Base-by-base conservation (phyloP, 1,139 yeast species). In the Zygosaccharomyces pseudobailii region DNA sequence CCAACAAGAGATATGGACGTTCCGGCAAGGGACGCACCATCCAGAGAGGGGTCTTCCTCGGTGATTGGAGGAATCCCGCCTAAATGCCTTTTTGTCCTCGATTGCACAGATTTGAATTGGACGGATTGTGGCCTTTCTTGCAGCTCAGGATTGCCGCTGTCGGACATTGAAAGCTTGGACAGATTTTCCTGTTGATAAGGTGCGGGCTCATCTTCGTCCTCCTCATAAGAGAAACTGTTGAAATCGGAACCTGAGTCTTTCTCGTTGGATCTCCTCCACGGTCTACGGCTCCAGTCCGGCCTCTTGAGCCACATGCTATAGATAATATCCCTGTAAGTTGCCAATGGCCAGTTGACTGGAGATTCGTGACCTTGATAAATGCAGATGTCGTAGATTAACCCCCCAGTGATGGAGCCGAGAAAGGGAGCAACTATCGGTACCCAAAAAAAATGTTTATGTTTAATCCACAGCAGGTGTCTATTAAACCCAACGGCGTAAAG, bases 321-420 rank as follows among this genome's bases (percentile, higher is more conserved):
- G 7, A 62, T 27, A 48, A 54, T 48, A 22, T 59, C 65, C 36
- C 54, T 64, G 48, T 54, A 58, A 23, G 56, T 53, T 22, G 59
- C 46, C 13, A 59, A 42, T 8, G 74, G 73, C 67, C 72, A 69
- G 56, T 74, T 74, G 47, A 74, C 63, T 47, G 76, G 76, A 25
- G 77, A 72, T 57, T 74, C 78, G 38, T 70, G 68, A 37, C 80
- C 79, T 52, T 75, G 75, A 54, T 72, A 75, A 49, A 75, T 62
- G 52, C 75, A 66, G 30, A 73, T 54, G 59, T 76, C 80, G 56
- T 76, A 76, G 10, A 74, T 45, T 50, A 72, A 57, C 27, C 71
- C 78, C 43, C 80, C 80, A 30, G 67, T 53, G 39, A 71, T 53
- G 43, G 72, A 50, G 19, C 80, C 80, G 38, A 73, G 54, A 39